These are phyloP conservation scores for Strigomonas galati DNA, from an alignment of 208 protist species.

Conservation along the genomic window DNA sequence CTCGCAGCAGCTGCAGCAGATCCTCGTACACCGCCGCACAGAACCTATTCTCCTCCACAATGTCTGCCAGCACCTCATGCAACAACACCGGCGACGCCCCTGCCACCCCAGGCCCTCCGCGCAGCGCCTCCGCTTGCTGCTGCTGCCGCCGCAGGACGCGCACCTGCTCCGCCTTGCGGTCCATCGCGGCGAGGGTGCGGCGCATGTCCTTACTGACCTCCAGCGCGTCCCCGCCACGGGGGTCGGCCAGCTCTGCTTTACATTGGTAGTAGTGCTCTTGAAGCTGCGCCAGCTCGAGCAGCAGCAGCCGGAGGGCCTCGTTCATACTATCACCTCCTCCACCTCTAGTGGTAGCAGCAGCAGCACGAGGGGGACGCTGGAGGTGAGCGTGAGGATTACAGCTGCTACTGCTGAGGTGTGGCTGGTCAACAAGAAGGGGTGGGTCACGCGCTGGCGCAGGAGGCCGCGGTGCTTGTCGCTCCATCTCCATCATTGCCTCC, in stretches of 20 bases:
- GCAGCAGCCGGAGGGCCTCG: conserved; percentile 39
- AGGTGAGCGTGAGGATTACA: too few species aligned
- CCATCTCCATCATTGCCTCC: conserved; percentile 8
- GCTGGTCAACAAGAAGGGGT: too few species aligned
- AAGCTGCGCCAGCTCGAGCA: conserved; percentile 48
- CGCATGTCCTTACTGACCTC: conserved; percentile 66
- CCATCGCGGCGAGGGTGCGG: conserved; percentile 44
- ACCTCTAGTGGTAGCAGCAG: too few species aligned
- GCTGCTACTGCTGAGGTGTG: too few species aligned
- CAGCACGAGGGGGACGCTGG: not conserved
- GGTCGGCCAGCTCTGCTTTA: conserved; percentile 44
- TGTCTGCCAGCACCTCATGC: conserved; percentile 64
- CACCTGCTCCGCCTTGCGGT: conserved; percentile 63
- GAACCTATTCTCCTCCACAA: conserved; percentile 64
- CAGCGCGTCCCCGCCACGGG: conserved; percentile 39
- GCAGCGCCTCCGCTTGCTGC: conserved; percentile 27
- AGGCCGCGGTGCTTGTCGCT: conserved; percentile 1
- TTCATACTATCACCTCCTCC: conserved; percentile 33
- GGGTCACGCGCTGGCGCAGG: not conserved
- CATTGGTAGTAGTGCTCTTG: conserved; percentile 45
- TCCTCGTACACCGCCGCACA: conserved; percentile 69
- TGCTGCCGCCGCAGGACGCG: conserved; percentile 53
- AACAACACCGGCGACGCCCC: conserved; percentile 31
- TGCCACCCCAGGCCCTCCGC: not conserved
- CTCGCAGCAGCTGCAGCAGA: conserved; percentile 47